Conservation (phyloP, 2,329 filamentous ascomycete genomes). For the Trichoderma guizhouense region DNA sequence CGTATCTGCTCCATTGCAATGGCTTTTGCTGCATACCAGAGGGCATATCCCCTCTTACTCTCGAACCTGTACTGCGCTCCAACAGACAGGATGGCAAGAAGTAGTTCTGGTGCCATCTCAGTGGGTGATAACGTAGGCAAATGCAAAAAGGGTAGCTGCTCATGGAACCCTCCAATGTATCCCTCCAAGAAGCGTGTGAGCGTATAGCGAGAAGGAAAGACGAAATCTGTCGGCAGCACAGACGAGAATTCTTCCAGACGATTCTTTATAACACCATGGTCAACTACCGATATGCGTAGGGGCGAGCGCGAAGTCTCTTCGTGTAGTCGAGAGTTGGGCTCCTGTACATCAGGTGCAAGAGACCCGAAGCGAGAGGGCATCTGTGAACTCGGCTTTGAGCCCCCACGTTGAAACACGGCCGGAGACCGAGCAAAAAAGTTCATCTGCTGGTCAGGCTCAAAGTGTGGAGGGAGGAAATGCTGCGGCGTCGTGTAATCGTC, state of each 20-base stretch:
- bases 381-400: slow-evolving; percentile 49
- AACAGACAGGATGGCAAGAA: slow-evolving; percentile 65
- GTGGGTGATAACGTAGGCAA: slow-evolving; percentile 62
- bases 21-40: slow-evolving; percentile 60
- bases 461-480: slow-evolving; percentile 53
- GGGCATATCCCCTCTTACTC: slow-evolving; percentile 53
- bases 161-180: slow-evolving; percentile 65
- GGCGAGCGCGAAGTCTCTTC: slow-evolving; percentile 34
- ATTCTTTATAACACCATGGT: slow-evolving; percentile 55
- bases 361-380: slow-evolving; percentile 55
- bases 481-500: slow-evolving; percentile 55
- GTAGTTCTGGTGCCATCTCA: slow-evolving; percentile 64
- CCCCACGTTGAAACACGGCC: slow-evolving; percentile 38
- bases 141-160: slow-evolving; percentile 60
- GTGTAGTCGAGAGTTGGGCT: slow-evolving; percentile 25
- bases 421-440: slow-evolving; percentile 48
- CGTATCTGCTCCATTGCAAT: slow-evolving; percentile 58
- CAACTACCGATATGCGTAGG: slow-evolving; percentile 51
- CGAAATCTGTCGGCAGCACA: slow-evolving; percentile 59
- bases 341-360: slow-evolving; percentile 45
- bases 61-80: slow-evolving; percentile 66
- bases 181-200: slow-evolving; percentile 66
- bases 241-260: slow-evolving; percentile 60
- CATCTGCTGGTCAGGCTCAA: slow-evolving; percentile 53
- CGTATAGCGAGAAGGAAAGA: slow-evolving; percentile 66